Base-by-base conservation (phyloP, 306 rosid genomes). In the Corylus americana region DNA sequence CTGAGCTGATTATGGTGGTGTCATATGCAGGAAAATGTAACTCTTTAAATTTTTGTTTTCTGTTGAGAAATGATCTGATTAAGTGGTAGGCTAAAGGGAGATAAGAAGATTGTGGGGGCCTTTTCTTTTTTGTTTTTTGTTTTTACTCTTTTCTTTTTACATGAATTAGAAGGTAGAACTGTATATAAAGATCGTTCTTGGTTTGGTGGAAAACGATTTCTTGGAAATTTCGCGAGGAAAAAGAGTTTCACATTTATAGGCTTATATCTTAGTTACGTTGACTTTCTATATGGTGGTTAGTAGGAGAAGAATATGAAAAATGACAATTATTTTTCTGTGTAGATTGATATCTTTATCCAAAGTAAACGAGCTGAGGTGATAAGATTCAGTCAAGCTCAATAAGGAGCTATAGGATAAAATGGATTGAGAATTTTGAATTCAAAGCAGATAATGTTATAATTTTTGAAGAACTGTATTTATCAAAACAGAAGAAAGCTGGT, bases 1-100 rank as follows among this genome's bases (percentile, higher is more conserved):
- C 55, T 53, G 83, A 44, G 70, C 35, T 64, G n/a, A 5, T 27
- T 64, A 25, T 55, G 20, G n/a, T n/a, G 7, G 55, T 81, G 49
- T 54, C 53, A n/a, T 73, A 14, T 45, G 44, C 14, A 18, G 50
- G 11, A 39, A 67, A 67, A 44, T 37, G 47, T 17, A 0, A 67
- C 11, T 42, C 50, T 3, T 31, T 20, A 27, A 59, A 49, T 59
- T 59, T 18, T 37, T 18, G 9, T 42, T 67, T 67, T 9, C 71
- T 63, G 7, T 53, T 22, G 22, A 51, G 83, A 37, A 63, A 14
- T 10, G 47, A 13, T 64, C 35, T 18, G 20, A 66, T 76, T 35
- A 50, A 18, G 45, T 6, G 51, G 27, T 63, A 49, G 14, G 14
- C 50, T 47, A 59, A 42, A 11, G 47, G 69, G n/a, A 11, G 20